Evolutionary conservation across 768 basidiomycete species (phyloP), one percentile per base, ranked within the genome.

Genomic region (Amanita subjunquillea): DNA sequence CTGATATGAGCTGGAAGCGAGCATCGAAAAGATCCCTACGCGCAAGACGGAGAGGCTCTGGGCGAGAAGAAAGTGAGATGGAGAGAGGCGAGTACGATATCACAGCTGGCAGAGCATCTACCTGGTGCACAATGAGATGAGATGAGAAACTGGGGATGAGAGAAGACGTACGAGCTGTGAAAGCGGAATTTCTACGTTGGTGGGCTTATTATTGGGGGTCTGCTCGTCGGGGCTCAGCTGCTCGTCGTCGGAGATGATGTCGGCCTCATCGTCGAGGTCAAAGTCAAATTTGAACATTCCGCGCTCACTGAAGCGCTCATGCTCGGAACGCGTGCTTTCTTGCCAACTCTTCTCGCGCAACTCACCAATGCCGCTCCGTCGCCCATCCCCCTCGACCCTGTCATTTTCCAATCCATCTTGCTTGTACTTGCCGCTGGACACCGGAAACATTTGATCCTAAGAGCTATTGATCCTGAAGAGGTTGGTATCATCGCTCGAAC

Each of bases 21-120:
- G 89, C 94, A 66, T 99, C 95, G 61, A 91, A 97, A 4, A 98
- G 72, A 67, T 98, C 95, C 54, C 95, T 76, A 12, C 92, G 82
- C 3, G 81, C 69, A 25, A 98, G 69, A 0, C 70, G 64, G 8
- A 75, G 54, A 15, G 54, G 54, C 39, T 62, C 60, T 3, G 61
- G 51, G 12, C 62, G 66, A 20, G 66, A 67, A 0, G 66, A 57
- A 4, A 78, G 66, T 2, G 80, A 77, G 3, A 87, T 66, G 3
- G 65, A 60, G 12, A 93, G 58, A 2, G 87, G 83, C 0, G 94
- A 91, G 63, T 85, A 93, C 0, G 91, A 91, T 56, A 97, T 81
- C 9, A 76, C 66, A 2, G 76, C 69, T 0, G 93, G 92, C 4
- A 95, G 72, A 3, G 72, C 66, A 49, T 77, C 71, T 50, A 93